Percentiles rank a stretch among this genome's conserved stretches.
phyloP scores from a whole-genome alignment of 176 grass and related monocot genomes.

The Cenchrus americanus region DNA sequence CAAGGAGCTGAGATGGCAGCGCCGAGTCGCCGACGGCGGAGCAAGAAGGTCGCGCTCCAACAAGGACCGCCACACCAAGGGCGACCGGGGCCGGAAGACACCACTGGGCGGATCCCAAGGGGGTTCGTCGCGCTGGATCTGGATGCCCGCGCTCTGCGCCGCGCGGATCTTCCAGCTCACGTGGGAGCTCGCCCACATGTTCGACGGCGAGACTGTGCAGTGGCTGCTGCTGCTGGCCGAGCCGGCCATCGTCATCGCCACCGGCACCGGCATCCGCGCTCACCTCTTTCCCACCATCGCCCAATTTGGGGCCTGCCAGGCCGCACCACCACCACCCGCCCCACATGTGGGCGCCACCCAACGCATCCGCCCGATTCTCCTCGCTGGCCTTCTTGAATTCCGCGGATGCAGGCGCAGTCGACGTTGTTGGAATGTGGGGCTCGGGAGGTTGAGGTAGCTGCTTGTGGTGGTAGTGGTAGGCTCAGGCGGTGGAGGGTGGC shows the following conservation, averaged over 20 bases:
- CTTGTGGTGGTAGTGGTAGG: no score
- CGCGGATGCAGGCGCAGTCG: constrained; percentile 26
- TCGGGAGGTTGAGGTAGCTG: no score
- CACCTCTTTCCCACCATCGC: constrained; percentile 51
- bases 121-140: no score
- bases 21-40: no score
- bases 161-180: not conserved
- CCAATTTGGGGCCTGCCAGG: constrained; percentile 44
- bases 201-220: constrained; percentile 84
- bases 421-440: constrained; percentile 12
- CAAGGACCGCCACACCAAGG: no score
- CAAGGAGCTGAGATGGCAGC: no score
- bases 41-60: no score
- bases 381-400: constrained; percentile 53
- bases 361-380: constrained; percentile 40
- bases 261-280: constrained; percentile 70
- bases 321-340: constrained; percentile 53
- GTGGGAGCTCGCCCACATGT: constrained; percentile 78
- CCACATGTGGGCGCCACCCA: constrained; percentile 59
- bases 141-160: no score
- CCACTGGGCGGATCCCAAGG: no score
- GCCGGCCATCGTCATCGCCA: constrained; percentile 76
- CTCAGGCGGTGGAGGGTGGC: no score
- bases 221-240: constrained; percentile 86
- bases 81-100: no score